Evolutionary conservation across 2,329 filamentous ascomycete species (phyloP), one percentile per base, ranked within the genome.

Genomic region (Myriosclerotinia scirpicola): DNA sequence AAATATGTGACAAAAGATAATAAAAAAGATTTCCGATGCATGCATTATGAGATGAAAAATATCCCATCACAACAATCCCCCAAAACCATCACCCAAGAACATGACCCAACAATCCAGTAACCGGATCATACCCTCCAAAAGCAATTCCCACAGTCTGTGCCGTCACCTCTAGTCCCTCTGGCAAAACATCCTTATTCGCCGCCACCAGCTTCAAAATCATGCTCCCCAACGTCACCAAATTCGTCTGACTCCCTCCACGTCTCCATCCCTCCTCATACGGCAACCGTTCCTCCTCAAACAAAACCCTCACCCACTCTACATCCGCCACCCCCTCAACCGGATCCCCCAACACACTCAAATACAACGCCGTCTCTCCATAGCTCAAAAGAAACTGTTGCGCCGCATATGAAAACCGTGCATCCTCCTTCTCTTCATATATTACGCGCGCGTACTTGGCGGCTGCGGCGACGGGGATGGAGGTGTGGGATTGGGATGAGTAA

Each of bases 151-250:
- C 7, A 22, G 54, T 58, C 54, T 58, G 54, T 5, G n/a, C 38
- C 22, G 54, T 58, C 12, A 58, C 54, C 54, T 30, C 40, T 22
- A 58, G 14, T 11, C 54, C 38, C 38, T 56, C 54, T 0, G 54
- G 54, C 54, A 56, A 17, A 8, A 42, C n/a, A 11, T 56, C 54
- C 22, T 14, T 11, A n/a, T 46, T 44, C 17, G 40, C 55, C 55
- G 4, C 26, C 15, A 90, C 87, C 71, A 92, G 81, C 77, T 92
- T 92, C 72, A 96, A 81, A 1, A 95, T 90, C 3, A 85, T 82
- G 14, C 95, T 80, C 0, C 89, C 90, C 82, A 95, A 84, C 11
- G 96, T 83, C 64, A 78, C 87, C 4, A 93, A 81, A 54, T 65
- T 68, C 64, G 92, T 91, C 46, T 62, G 59, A 50, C 9, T 12